Evolutionary conservation across 257 asterid species (phyloP).

Genomic region (Solanum verrucosum): DNA sequence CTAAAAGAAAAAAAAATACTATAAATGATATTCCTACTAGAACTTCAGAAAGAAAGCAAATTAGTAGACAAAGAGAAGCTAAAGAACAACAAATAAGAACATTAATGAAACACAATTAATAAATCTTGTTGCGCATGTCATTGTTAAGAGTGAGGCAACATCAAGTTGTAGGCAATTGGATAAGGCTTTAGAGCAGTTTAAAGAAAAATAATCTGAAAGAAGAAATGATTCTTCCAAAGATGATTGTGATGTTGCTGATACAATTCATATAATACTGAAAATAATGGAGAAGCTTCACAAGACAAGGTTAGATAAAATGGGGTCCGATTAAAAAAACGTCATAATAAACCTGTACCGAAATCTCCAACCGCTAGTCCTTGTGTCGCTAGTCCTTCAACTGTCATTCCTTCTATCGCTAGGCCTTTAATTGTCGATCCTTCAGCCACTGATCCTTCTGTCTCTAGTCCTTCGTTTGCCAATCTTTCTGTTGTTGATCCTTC

Average conservation of each 20-base stretch:
- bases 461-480: too few species aligned
- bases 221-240: not conserved
- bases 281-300: not conserved
- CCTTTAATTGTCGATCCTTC: not conserved
- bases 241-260: not conserved
- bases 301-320: not conserved
- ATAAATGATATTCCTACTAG: not conserved
- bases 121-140: not conserved
- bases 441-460: too few species aligned
- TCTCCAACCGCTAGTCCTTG: not conserved
- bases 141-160: not conserved
- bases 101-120: not conserved
- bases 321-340: not conserved
- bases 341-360: too few species aligned
- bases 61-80: not conserved
- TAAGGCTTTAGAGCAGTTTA: not conserved
- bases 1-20: not conserved
- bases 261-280: not conserved
- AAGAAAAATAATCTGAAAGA: not conserved
- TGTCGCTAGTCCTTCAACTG: too few species aligned
- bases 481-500: too few species aligned
- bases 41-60: not conserved
- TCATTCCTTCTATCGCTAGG: not conserved
- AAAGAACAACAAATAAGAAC: not conserved
- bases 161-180: not conserved